Evolutionary conservation across 192 early-diverging fungal genomes (phyloP).

Genomic region (Backusella psychrophila): DNA sequence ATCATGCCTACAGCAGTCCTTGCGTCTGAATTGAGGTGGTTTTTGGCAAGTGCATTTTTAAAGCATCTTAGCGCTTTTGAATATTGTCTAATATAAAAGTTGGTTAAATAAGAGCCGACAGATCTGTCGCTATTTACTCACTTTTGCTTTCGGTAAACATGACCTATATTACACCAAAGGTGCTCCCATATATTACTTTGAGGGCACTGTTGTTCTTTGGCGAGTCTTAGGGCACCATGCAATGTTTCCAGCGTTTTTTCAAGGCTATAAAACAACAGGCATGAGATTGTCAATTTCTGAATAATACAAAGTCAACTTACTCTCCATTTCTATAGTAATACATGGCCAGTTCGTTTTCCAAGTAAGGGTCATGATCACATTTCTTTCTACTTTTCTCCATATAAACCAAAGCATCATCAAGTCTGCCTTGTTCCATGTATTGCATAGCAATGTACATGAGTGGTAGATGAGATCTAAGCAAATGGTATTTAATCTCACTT

Average conservation of each 20-base stretch:
- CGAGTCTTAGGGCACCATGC: conserved; percentile 48
- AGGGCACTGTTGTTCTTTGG: conserved; percentile 42
- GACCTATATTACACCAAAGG: conserved; percentile 66
- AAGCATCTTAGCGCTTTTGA: conserved; percentile 37
- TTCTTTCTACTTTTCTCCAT: conserved; percentile 47
- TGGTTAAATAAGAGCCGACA: background rate
- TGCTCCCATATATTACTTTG: conserved; percentile 55
- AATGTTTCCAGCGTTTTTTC: conserved; percentile 52
- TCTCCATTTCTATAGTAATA: conserved; percentile 48
- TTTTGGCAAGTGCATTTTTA: conserved; percentile 37
- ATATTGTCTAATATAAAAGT: conserved; percentile 33
- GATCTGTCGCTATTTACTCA: conserved; percentile 9
- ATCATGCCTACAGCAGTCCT: conserved; percentile 54
- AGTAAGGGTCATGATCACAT: conserved; percentile 61
- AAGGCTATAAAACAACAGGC: conserved; percentile 37
- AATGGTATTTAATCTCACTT: background rate
- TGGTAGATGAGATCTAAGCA: conserved; percentile 59
- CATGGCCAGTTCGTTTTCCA: conserved; percentile 74
- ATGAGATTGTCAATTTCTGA: too few species aligned
- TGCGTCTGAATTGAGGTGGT: conserved; percentile 44
- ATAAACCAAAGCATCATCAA: conserved; percentile 60
- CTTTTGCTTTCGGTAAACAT: conserved; percentile 50
- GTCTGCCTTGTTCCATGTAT: conserved; percentile 58
- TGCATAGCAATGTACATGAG: conserved; percentile 78
- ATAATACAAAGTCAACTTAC: conserved; percentile 32